A percentile compares a stretch with the other conserved stretches of the same genome.
Evolutionary conservation across 495 filamentous ascomycete genomes (phyloP).

Genomic region (Neurospora terricola): DNA sequence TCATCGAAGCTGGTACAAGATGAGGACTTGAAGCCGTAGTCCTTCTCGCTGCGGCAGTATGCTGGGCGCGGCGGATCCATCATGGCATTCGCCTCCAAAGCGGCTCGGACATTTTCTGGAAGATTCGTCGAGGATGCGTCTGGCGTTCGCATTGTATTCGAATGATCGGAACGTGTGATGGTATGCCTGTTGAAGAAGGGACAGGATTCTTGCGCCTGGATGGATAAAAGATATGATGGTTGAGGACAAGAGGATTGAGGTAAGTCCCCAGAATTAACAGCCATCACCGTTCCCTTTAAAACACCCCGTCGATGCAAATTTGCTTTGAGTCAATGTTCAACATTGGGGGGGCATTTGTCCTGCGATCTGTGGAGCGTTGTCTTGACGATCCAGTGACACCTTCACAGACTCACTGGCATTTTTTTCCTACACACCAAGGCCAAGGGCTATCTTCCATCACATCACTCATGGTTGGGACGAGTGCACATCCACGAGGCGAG

Average conservation of each 20-base stretch:
- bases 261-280: background rate
- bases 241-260: background rate
- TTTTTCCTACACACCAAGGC: background rate
- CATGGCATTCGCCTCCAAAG: background rate
- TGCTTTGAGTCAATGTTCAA: background rate
- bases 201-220: background rate
- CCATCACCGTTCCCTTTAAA: background rate
- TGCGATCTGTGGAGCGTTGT: background rate
- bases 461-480: background rate
- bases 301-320: background rate
- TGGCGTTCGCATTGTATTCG: background rate
- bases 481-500: background rate
- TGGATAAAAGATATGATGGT: background rate
- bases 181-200: background rate
- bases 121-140: background rate
- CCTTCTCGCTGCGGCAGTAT: background rate
- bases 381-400: background rate
- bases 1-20: background rate
- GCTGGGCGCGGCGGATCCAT: background rate
- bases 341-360: background rate
- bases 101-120: background rate
- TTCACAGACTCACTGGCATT: background rate
- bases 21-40: background rate
- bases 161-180: background rate
- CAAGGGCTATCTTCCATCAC: background rate